Evolutionary conservation across 371 early-diverging fungal species (phyloP), one percentile per base, ranked within the genome.

Genomic region (Apophysomyces ossiformis): DNA sequence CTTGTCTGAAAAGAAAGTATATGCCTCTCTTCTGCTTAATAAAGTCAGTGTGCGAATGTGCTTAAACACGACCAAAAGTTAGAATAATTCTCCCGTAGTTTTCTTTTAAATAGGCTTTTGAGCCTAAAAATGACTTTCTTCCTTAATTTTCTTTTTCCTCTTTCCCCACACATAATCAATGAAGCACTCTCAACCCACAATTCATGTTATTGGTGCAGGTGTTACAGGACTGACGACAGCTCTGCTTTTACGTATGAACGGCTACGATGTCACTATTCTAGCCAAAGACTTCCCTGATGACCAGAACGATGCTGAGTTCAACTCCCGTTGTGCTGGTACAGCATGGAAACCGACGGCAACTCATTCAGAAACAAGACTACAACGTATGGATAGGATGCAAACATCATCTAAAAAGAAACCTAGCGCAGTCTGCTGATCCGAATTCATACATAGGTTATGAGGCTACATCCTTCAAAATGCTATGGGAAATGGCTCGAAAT

Each of bases 291-390:
- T 85, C 58, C 87, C 87, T 37, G 83, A 78, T 37, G 82, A 84
- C 57, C 65, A 65, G 4, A 65, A 71, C 41, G 46, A 35, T 15
- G 62, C 68, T n/a, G 73, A 85, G 32, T 91, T 89, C 70, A 83
- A 89, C 0, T 87, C 89, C 9, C 85, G 89, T 7, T 85, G 83
- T 67, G 87, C 89, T 15, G 91, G 90, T 44, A 92, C 93, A 15
- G 85, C 88, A 69, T 92, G 93, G 93, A 74, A 86, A 63, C 78
- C 87, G 3, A 75, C 82, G 60, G 89, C 90, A 13, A 76, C 77
- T 15, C 71, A 79, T 9, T 73, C 77, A 44, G 87, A 91, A 68
- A 21, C 62, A 16, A 67, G 82, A 6, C 57, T 76, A 21, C 74
- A 74, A 61, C 69, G 82, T 77, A 72, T 45, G 66, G 63, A 37